Conservation (phyloP, 495 filamentous ascomycete genomes). For the Pseudotulostoma volvatum region DNA sequence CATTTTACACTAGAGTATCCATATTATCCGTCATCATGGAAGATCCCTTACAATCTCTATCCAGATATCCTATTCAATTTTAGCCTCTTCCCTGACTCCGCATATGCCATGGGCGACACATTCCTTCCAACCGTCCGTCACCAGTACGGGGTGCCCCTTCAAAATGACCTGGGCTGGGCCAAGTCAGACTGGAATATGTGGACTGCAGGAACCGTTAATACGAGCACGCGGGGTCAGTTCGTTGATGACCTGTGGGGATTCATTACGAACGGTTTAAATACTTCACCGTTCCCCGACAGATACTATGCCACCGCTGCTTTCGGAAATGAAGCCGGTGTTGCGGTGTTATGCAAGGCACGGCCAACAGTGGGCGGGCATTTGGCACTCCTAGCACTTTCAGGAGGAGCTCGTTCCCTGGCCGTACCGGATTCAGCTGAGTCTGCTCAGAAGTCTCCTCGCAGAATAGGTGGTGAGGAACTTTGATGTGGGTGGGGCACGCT, state of each 20-base stretch:
- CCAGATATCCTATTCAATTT: constrained; percentile 23
- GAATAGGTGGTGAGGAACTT: too few species aligned
- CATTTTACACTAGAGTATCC: constrained; percentile 9
- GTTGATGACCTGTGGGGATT: too few species aligned
- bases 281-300: constrained; percentile 32
- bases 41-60: constrained; percentile 24
- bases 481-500: too few species aligned
- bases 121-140: constrained; percentile 9
- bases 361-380: constrained; percentile 42
- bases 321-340: constrained; percentile 21
- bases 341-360: constrained; percentile 32
- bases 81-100: constrained; percentile 1
- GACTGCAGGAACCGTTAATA: constrained; percentile 16
- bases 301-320: constrained; percentile 25
- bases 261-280: constrained; percentile 32
- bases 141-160: constrained; percentile 4
- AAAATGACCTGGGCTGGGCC: constrained; percentile 3
- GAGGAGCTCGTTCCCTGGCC: too few species aligned
- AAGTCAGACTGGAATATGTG: constrained; percentile 10
- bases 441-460: too few species aligned
- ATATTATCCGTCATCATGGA: constrained; percentile 27
- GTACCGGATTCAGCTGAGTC: too few species aligned
- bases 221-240: too few species aligned
- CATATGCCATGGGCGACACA: constrained; percentile 2
- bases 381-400: constrained; percentile 33